Conservation (phyloP, 257 asterid genomes). For the Eustoma russellianum region DNA sequence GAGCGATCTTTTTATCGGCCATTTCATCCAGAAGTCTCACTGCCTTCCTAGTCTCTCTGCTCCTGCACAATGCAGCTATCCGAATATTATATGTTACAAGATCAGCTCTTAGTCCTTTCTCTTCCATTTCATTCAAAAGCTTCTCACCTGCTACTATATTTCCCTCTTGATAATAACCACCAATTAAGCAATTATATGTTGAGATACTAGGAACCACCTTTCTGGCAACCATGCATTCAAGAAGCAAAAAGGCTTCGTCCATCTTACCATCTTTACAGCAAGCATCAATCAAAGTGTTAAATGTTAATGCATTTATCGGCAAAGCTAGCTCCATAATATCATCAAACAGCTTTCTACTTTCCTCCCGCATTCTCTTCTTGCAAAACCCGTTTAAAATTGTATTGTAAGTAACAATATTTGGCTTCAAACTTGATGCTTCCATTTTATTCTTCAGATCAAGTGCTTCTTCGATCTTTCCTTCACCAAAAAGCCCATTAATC, state of each 20-base stretch:
- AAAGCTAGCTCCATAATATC: slow-evolving; percentile 38
- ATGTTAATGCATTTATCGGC: slow-evolving; percentile 38
- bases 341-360: slow-evolving; percentile 57
- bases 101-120: slow-evolving; percentile 53
- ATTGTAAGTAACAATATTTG: slow-evolving; percentile 56
- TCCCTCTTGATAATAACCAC: slow-evolving; percentile 53
- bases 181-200: slow-evolving; percentile 70
- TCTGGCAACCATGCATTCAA: slow-evolving; percentile 42
- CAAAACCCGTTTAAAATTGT: slow-evolving; percentile 52
- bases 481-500: slow-evolving; percentile 53
- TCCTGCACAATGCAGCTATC: slow-evolving; percentile 58
- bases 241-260: slow-evolving; percentile 45
- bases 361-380: slow-evolving; percentile 43
- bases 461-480: slow-evolving; percentile 57
- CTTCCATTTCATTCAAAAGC: slow-evolving; percentile 57
- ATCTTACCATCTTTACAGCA: slow-evolving; percentile 54
- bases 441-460: slow-evolving; percentile 47
- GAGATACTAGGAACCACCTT: slow-evolving; percentile 51
- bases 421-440: slow-evolving; percentile 49
- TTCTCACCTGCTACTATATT: slow-evolving; percentile 33
- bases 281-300: slow-evolving; percentile 61
- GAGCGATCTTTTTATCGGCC: slow-evolving; percentile 41
- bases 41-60: slow-evolving; percentile 52
- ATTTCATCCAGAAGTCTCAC: slow-evolving; percentile 67
- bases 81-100: slow-evolving; percentile 59